These are phyloP conservation scores for Aquilaria sinensis DNA, from an alignment of 345 rosid genomes.

Conservation along the genomic window DNA sequence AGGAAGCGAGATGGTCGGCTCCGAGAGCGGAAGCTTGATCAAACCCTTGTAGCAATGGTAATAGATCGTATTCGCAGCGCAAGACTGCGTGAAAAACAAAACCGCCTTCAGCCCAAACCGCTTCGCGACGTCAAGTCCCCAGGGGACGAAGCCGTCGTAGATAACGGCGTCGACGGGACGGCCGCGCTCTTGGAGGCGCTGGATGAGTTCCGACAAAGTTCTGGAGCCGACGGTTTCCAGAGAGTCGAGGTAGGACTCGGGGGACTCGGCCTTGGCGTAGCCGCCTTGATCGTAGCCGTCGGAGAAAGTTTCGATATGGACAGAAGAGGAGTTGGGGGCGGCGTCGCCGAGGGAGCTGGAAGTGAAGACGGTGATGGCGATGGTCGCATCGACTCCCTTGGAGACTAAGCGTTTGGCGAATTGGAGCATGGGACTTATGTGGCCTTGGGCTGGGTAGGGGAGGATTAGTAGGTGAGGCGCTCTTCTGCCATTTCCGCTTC, in stretches of 20 bases:
- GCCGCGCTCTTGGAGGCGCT: conserved; percentile 7
- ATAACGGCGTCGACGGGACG: conserved; percentile 14
- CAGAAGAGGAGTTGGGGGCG: not conserved
- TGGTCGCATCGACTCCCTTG: conserved; percentile 22
- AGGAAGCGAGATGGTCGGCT: conserved; percentile 16
- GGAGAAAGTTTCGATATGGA: conserved; percentile 15
- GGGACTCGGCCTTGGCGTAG: not conserved
- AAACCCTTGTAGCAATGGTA: conserved; percentile 23
- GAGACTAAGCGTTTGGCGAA: conserved; percentile 30
- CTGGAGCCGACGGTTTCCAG: conserved; percentile 12
- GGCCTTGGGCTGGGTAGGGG: conserved; percentile 30
- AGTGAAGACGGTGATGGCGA: conserved; percentile 17
- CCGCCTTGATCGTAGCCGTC: conserved; percentile 26
- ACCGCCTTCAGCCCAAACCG: conserved; percentile 13
- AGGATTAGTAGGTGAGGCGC: conserved; percentile 20
- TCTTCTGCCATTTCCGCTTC: not conserved
- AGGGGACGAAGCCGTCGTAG: conserved; percentile 20
- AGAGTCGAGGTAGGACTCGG: conserved; percentile 3
- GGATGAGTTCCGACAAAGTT: conserved; percentile 11
- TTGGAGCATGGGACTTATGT: conserved; percentile 28
- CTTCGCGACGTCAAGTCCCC: conserved; percentile 32
- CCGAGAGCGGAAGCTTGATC: conserved; percentile 12
- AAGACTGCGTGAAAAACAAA: conserved; percentile 29
- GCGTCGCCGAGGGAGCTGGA: conserved; percentile 10
- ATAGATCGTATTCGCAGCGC: conserved; percentile 27